Evolutionary conservation across 257 asterid genomes (phyloP).

Genomic region (Solanum chaucha): DNA sequence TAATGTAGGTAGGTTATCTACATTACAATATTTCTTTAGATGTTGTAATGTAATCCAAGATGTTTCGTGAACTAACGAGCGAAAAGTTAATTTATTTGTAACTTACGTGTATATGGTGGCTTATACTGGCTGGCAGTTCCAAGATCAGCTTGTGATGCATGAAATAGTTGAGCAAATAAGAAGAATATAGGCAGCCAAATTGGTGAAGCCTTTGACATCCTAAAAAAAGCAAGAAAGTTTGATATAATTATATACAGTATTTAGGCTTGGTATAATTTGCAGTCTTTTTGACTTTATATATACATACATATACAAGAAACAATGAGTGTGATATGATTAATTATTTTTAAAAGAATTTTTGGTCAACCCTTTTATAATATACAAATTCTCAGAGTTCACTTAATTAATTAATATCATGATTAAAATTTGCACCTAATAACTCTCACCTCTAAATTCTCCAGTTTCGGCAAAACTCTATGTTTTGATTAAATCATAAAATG

Average conservation of each 20-base stretch:
- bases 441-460: neutral
- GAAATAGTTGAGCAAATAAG: neutral
- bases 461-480: neutral
- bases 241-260: neutral
- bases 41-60: neutral
- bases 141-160: constrained; percentile 33
- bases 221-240: neutral
- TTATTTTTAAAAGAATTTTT: neutral
- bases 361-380: neutral
- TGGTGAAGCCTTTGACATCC: neutral
- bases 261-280: neutral
- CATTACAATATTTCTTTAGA: neutral
- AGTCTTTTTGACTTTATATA: neutral
- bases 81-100: neutral
- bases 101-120: constrained; percentile 71
- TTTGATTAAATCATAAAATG: neutral
- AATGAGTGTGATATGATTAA: neutral
- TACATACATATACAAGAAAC: neutral
- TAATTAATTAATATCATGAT: too few species aligned
- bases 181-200: constrained; percentile 7
- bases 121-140: constrained; percentile 50
- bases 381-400: neutral
- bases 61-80: neutral
- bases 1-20: neutral
- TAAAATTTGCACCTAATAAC: neutral